Base-by-base conservation (phyloP, 2,329 filamentous ascomycete species). In the Hymenoscyphus salicellus region DNA sequence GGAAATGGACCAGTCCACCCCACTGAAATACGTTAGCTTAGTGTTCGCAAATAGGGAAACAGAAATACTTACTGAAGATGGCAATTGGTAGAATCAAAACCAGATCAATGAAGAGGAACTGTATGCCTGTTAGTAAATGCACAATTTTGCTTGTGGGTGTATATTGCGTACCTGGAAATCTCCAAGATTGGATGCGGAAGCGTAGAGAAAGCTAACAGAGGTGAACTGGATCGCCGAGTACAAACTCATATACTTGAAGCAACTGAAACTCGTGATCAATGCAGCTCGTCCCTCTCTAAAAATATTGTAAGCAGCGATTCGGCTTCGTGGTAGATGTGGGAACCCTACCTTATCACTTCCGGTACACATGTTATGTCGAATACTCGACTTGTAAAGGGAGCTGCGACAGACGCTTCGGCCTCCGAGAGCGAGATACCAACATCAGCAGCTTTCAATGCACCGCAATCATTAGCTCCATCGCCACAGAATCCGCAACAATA, bases 181-280 rank as follows among this genome's bases (percentile, higher is more conserved):
- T 59, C 95, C 96, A 5, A 99, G 82, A 75, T 99, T 99, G 8
- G 92, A 96, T 11, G 91, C 96, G 7, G 89, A 93, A 6, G 93
- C 91, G 77, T 99, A 99, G 17, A 99, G 84, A 75, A 99, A 97
- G 83, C 91, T 96, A 74, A 99, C 96, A 0, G 92, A 92, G 7
- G 92, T 96, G 80, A 99, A 99, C 77, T 99, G 95, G 70, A 99
- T 99, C n/a, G 95, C 94, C 2, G 93, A 98, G 81, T 99, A 99
- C 69, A 99, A 79, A 72, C 91, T 96, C 96, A 99, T 99, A 79
- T 96, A 99, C 81, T 98, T 99, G 84, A 99, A 99, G 80, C 95
- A 99, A 80, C 92, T 96, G 80, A 99, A 99, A 78, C 93, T 97
- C 14, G 95, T 99, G n/a, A 98, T 93, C 38, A 99, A 84, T 38